Conservation (phyloP, 306 rosid genomes). For the cucumber (Cucumis sativus) region Cucumber_9930_V3 NC_026660.2:21213001-21213500, state of each 20-base stretch:
- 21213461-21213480: neutral
- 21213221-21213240: neutral
- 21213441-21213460: neutral
- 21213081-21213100: neutral
- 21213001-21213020: neutral
- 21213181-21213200: neutral
- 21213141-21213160: neutral
- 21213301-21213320: no score
- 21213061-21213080: neutral
- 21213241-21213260: neutral
- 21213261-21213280: neutral
- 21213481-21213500: neutral
- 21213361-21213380: neutral
- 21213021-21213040: neutral
- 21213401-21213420: neutral
- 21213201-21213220: neutral
- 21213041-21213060: neutral
- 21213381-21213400: neutral
- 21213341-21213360: neutral
- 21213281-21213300: no score
- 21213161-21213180: neutral
- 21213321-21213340: neutral
- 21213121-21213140: neutral
- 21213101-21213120: neutral
- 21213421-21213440: neutral